Percentiles rank a stretch among this genome's conserved stretches.
Conservation (phyloP, 78 protist genomes). For the Dictyostelium capitatum region DNA sequence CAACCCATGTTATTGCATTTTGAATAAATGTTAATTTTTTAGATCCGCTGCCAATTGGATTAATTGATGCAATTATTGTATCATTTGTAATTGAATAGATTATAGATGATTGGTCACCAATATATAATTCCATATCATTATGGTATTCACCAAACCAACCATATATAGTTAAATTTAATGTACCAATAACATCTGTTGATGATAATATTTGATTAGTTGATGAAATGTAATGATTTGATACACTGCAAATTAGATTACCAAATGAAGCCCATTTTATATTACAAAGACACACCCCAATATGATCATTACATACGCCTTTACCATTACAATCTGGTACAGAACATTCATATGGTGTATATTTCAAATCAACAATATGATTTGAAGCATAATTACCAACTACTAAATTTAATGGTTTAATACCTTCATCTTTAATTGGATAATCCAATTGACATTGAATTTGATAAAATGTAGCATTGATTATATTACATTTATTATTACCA, state of each 20-base stretch:
- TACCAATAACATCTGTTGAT: background rate
- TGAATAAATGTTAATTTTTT: background rate
- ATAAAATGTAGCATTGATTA: background rate
- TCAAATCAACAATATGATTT: background rate
- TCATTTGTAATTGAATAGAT: background rate
- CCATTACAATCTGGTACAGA: background rate
- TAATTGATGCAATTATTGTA: background rate
- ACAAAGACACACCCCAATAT: background rate
- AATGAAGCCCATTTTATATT: background rate
- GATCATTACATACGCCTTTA: conserved; percentile 11
- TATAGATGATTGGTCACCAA: background rate
- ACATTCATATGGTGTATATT: background rate
- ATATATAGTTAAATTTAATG: background rate
- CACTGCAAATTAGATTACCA: background rate
- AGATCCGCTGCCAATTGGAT: background rate
- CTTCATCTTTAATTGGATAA: background rate
- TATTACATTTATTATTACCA: background rate
- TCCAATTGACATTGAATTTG: background rate
- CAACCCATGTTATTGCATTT: conserved; percentile 3
- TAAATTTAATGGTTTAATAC: background rate
- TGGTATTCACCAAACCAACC: conserved; percentile 1
- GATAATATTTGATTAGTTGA: background rate
- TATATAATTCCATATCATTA: background rate
- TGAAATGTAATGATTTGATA: background rate
- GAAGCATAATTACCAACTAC: background rate